Conservation (phyloP, 169 alveolate genomes). For the Cryptosporidium baileyi region DNA sequence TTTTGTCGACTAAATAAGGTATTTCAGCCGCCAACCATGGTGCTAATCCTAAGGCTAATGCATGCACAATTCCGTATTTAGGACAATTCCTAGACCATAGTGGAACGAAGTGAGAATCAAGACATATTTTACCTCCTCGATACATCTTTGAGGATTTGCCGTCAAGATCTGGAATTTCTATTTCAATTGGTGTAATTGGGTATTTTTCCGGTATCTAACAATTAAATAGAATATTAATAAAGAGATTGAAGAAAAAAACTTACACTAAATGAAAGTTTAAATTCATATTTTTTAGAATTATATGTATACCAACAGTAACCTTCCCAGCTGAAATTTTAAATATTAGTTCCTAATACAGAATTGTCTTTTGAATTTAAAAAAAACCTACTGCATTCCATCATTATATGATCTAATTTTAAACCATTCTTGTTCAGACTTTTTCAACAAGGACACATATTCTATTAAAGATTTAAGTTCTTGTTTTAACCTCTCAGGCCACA, state of each 20-base stretch:
- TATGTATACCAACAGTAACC: conserved; percentile 96
- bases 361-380: no score
- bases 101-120: conserved; percentile 95
- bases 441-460: conserved; percentile 85
- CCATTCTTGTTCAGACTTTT: conserved; percentile 94
- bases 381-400: conserved; percentile 86
- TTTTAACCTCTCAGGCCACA: conserved; percentile 86
- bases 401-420: conserved; percentile 89
- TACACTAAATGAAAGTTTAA: conserved; percentile 89
- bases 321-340: conserved; percentile 85
- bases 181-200: conserved; percentile 94
- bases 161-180: conserved; percentile 93
- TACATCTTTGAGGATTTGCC: conserved; percentile 97
- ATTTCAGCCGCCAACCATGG: conserved; percentile 99
- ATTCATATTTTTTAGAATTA: conserved; percentile 89
- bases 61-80: conserved; percentile 95
- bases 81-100: conserved; percentile 93
- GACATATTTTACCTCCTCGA: conserved; percentile 97
- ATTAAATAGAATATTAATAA: not conserved
- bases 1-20: conserved; percentile 85
- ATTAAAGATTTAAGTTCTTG: conserved; percentile 92
- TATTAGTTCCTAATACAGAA: not conserved
- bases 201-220: conserved; percentile 92
- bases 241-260: not conserved
- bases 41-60: conserved; percentile 92